A percentile compares a stretch with the other conserved stretches of the same genome.
phyloP scores from a whole-genome alignment of 2,329 filamentous ascomycete genomes.

The Fusarium illudens region DNA sequence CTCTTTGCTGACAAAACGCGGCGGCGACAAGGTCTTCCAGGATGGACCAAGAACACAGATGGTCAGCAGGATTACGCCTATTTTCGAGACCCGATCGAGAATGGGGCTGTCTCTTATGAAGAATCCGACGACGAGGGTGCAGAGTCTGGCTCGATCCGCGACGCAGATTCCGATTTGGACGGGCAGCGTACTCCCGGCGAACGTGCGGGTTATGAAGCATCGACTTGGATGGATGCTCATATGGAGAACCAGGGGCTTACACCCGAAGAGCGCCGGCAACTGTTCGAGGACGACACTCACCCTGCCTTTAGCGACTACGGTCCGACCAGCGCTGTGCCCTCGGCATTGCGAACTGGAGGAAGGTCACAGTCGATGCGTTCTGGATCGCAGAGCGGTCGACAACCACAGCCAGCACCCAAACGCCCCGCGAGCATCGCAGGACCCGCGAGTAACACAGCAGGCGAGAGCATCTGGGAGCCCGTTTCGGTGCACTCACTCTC shows the following conservation, averaged over 20 bases:
- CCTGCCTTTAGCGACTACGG: constrained; percentile 32
- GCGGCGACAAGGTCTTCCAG: neutral
- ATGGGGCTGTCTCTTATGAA: neutral
- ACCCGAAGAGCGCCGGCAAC: constrained; percentile 10
- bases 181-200: constrained; percentile 1
- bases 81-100: neutral
- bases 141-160: neutral
- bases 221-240: constrained; percentile 23
- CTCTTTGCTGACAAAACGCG: neutral
- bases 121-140: neutral
- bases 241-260: constrained; percentile 21
- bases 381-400: neutral
- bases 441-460: neutral
- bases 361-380: neutral
- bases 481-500: constrained; percentile 13
- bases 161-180: neutral
- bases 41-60: neutral
- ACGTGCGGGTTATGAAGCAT: constrained; percentile 10
- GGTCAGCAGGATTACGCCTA: neutral
- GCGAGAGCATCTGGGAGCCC: constrained; percentile 20
- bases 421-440: neutral
- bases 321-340: neutral
- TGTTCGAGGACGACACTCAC: constrained; percentile 22
- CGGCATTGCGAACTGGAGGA: neutral
- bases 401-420: neutral